phyloP scores from a whole-genome alignment of 441 rosid genomes.

The Hura crepitans region DNA sequence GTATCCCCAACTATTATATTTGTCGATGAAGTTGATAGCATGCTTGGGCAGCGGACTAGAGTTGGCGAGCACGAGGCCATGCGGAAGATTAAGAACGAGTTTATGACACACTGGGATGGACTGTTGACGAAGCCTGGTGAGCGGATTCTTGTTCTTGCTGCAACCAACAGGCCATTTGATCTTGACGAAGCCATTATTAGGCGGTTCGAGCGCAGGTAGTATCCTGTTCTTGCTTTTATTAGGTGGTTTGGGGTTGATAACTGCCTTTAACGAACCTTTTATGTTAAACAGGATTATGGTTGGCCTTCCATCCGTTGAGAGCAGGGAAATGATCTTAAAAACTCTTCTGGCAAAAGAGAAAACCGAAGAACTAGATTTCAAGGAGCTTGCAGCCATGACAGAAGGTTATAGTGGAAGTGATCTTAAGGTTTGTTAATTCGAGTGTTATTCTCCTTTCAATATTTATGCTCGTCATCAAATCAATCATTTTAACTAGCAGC shows the following conservation, averaged over 20 bases:
- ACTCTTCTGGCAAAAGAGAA: constrained; percentile 81
- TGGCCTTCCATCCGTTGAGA: constrained; percentile 75
- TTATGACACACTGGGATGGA: constrained; percentile 99
- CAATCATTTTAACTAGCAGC: constrained; percentile 10
- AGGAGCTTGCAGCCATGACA: constrained; percentile 80
- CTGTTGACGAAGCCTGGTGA: constrained; percentile 73
- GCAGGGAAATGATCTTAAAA: constrained; percentile 78
- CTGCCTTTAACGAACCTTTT: constrained; percentile 8
- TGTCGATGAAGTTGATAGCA: constrained; percentile 97
- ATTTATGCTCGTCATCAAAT: constrained; percentile 1
- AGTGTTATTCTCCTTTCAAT: not conserved
- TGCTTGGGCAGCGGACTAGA: constrained; percentile 94
- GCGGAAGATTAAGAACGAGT: constrained; percentile 95
- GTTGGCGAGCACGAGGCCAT: constrained; percentile 98
- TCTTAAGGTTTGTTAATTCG: constrained; percentile 66
- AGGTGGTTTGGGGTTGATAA: not conserved
- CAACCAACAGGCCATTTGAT: constrained; percentile 97
- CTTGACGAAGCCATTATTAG: constrained; percentile 98
- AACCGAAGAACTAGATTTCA: constrained; percentile 66
- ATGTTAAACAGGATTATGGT: constrained; percentile 71
- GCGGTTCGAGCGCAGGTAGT: constrained; percentile 90
- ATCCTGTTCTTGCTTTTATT: not conserved
- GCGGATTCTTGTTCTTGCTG: constrained; percentile 92
- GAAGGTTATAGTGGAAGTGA: constrained; percentile 96
- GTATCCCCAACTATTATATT: constrained; percentile 95